Evolutionary conservation across 75 land plant genomes (phyloP), one percentile per base, ranked within the genome.

Genomic region (Adiantum capillusveneris): DNA sequence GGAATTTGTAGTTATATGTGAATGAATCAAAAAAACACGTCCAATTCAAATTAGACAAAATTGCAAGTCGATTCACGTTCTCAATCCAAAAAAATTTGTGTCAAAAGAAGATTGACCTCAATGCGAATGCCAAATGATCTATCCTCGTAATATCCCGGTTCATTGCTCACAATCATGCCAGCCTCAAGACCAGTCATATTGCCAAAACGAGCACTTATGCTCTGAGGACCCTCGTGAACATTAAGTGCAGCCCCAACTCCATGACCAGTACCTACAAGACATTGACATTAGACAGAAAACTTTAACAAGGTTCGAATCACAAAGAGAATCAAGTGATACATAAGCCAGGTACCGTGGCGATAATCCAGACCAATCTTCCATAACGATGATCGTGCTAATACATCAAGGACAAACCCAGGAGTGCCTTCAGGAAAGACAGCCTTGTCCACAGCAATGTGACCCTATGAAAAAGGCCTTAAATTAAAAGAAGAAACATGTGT

Each of bases 341-440:
- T 41, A 41, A 46, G 50, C 1, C 25, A 42, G 28, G 36, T 85
- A 93, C 98, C 98, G 73, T 93, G 98, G 11, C 98, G 86, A 55
- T 93, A 93, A 68, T 93, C 98, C 63, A 93, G 85, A 29, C 98
- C 98, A 73, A 86, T 72, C 66, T 89, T 83, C 98, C 98, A 93
- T 0, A 93, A 80, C 21, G 91, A 77, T 49, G 96, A 83, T 17
- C 98, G 84, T 24, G 98, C 98, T 52, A 93, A 76, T 21, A 84
- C 85, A 79, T 93, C 98, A 72, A 93, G 84, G 29, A 89, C 98
- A 75, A 93, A 93, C 18, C 98, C 98, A 66, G 98, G 98, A 25
- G 87, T 85, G 43, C 78, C 67, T 61, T 89, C 81, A 56, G 98
- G 98, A 57, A 93, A 93, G 31, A 90, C 72, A 30, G 96, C 84